phyloP scores from a whole-genome alignment of 2,329 filamentous ascomycete species.

The Fusarium ramigenum region DNA sequence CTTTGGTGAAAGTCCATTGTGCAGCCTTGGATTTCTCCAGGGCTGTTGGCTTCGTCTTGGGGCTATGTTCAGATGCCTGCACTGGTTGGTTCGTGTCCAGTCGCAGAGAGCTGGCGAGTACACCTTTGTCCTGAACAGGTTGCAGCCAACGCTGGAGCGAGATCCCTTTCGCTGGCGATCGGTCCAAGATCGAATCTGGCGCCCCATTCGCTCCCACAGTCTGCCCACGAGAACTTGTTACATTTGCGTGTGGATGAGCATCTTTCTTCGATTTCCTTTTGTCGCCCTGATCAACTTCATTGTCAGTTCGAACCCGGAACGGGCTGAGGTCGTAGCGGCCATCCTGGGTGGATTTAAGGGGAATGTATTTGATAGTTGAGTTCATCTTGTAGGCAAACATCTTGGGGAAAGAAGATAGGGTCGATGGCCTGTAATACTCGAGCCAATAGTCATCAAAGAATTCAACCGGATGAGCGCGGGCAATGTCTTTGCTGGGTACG shows the following conservation, averaged over 20 bases:
- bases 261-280: conserved; percentile 74
- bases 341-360: conserved; percentile 75
- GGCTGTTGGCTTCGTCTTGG: conserved; percentile 63
- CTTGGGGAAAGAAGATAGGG: conserved; percentile 88
- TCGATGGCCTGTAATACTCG: conserved; percentile 92
- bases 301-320: conserved; percentile 79
- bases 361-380: conserved; percentile 84
- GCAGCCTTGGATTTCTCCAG: conserved; percentile 83
- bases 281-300: conserved; percentile 66
- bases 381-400: conserved; percentile 95
- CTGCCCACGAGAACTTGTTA: conserved; percentile 51
- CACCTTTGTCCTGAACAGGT: conserved; percentile 52
- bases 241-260: conserved; percentile 71
- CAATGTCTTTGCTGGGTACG: conserved; percentile 50
- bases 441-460: conserved; percentile 95
- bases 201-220: conserved; percentile 49
- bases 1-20: conserved; percentile 88
- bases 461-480: conserved; percentile 57
- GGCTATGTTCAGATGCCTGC: conserved; percentile 28
- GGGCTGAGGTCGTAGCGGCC: conserved; percentile 86
- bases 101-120: conserved; percentile 19
- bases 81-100: conserved; percentile 30
- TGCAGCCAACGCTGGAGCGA: conserved; percentile 72
- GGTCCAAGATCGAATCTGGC: conserved; percentile 52
- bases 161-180: conserved; percentile 56